Evolutionary conservation across 208 protist genomes (phyloP).

Genomic region (Acanthamoeba royreba): DNA sequence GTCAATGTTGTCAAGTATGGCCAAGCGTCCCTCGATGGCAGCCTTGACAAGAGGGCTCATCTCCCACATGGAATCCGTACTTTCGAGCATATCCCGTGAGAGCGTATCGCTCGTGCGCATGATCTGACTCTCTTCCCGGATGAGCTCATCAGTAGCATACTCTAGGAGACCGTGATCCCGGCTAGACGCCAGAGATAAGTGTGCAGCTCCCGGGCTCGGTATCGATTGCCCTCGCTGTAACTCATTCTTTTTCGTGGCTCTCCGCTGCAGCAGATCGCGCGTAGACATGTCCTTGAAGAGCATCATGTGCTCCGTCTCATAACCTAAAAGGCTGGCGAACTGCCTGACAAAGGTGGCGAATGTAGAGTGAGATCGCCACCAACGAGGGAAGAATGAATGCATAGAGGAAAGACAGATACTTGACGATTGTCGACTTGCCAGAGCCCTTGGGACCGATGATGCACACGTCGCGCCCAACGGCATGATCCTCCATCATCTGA

Average conservation of each 20-base stretch:
- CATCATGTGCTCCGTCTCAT: conserved; percentile 66
- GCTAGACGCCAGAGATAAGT: background rate
- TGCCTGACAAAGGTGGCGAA: too few relatives aligned
- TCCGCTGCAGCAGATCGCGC: conserved; percentile 91
- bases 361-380: too few relatives aligned
- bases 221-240: conserved; percentile 75
- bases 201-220: background rate
- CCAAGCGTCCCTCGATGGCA: conserved; percentile 83
- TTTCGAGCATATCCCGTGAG: background rate
- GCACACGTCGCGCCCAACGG: conserved; percentile 80
- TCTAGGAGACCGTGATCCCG: background rate
- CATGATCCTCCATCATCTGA: conserved; percentile 67
- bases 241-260: conserved; percentile 77
- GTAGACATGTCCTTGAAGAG: conserved; percentile 92
- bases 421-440: conserved; percentile 87
- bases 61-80: conserved; percentile 75
- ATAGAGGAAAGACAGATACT: conserved; percentile 83
- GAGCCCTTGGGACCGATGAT: conserved; percentile 85
- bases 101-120: background rate
- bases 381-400: background rate
- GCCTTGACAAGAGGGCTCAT: conserved; percentile 85
- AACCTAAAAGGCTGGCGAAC: background rate
- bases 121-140: background rate
- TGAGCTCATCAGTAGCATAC: background rate
- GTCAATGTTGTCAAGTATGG: conserved; percentile 89